Percentiles rank a stretch among this genome's conserved stretches.
These are phyloP conservation scores for Apophysomyces ossiformis DNA, from an alignment of 371 early-diverging fungal species.

Conservation along the genomic window DNA sequence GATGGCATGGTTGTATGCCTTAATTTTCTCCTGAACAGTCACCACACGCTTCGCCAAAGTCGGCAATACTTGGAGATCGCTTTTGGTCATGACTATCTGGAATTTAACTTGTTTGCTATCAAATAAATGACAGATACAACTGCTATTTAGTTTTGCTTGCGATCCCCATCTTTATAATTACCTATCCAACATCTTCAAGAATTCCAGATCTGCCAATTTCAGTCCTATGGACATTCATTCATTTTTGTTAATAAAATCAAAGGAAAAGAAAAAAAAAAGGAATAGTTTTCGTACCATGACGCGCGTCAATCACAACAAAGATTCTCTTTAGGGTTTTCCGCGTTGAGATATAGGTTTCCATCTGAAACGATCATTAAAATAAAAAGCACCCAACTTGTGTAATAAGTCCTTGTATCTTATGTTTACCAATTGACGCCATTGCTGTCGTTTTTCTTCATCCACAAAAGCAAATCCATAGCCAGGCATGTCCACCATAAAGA, in stretches of 20 bases:
- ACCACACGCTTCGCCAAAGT: slow-evolving; percentile 64
- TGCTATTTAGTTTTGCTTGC: slow-evolving; percentile 15
- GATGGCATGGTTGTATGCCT: slow-evolving; percentile 50
- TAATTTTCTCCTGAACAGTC: slow-evolving; percentile 42
- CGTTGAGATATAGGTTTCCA: slow-evolving; percentile 66
- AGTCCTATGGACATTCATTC: slow-evolving; percentile 37
- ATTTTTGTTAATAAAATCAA: too few species aligned
- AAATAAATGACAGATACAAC: not conserved
- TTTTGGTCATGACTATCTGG: slow-evolving; percentile 83
- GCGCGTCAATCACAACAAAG: slow-evolving; percentile 78
- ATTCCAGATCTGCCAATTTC: slow-evolving; percentile 64
- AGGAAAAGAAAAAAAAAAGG: not conserved
- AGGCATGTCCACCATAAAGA: slow-evolving; percentile 85
- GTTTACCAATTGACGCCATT: slow-evolving; percentile 71
- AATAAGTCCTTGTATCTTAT: too few species aligned
- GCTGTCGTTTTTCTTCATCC: slow-evolving; percentile 61
- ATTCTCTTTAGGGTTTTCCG: slow-evolving; percentile 69
- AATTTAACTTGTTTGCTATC: slow-evolving; percentile 59
- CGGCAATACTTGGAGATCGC: slow-evolving; percentile 70
- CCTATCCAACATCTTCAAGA: slow-evolving; percentile 62
- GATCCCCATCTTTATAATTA: slow-evolving; percentile 9
- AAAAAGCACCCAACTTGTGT: not conserved
- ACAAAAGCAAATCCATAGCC: slow-evolving; percentile 89
- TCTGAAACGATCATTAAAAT: slow-evolving; percentile 40
- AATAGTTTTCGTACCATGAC: slow-evolving; percentile 62